phyloP scores from a whole-genome alignment of 2,329 filamentous ascomycete genomes.

The Arthrobotrys sphaeroides region DNA sequence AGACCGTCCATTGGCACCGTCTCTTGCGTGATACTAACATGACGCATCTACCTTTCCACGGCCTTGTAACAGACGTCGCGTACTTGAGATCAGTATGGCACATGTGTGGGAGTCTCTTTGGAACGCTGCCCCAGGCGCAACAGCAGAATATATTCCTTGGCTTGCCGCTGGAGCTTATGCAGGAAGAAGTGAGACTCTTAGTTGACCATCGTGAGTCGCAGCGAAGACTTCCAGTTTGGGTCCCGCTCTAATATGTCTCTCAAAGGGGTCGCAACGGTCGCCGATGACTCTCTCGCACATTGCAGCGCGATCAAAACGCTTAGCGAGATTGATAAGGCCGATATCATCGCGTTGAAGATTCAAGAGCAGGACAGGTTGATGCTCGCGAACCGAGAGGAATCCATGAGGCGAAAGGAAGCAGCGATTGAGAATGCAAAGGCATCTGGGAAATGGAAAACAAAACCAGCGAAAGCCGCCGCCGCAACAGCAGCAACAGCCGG shows the following conservation, averaged over 20 bases:
- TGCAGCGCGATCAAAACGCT: slow-evolving; percentile 18
- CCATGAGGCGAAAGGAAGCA: slow-evolving; percentile 30
- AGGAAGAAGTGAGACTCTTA: slow-evolving; percentile 85
- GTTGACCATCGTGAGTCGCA: slow-evolving; percentile 78
- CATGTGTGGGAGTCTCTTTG: slow-evolving; percentile 85
- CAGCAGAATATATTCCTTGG: slow-evolving; percentile 95
- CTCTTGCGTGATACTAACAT: slow-evolving; percentile 3
- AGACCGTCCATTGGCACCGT: background rate
- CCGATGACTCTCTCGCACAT: slow-evolving; percentile 32
- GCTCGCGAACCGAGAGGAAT: slow-evolving; percentile 22
- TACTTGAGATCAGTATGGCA: slow-evolving; percentile 73
- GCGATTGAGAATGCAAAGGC: slow-evolving; percentile 46
- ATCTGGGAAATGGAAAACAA: slow-evolving; percentile 47
- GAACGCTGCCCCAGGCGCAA: slow-evolving; percentile 87
- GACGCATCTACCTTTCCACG: slow-evolving; percentile 1
- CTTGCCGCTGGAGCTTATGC: slow-evolving; percentile 85
- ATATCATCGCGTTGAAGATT: slow-evolving; percentile 25
- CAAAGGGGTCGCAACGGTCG: slow-evolving; percentile 33
- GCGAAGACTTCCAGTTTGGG: slow-evolving; percentile 62
- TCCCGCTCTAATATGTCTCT: slow-evolving; percentile 15
- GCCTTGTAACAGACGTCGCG: slow-evolving; percentile 30
- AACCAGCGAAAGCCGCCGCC: background rate
- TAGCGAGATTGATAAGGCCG: slow-evolving; percentile 22
- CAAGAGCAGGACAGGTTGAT: slow-evolving; percentile 34
- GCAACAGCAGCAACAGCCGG: background rate